A percentile compares a stretch with the other conserved stretches of the same genome.
Conservation (phyloP, 768 basidiomycete genomes). For the Multifurca ochricompacta region DNA sequence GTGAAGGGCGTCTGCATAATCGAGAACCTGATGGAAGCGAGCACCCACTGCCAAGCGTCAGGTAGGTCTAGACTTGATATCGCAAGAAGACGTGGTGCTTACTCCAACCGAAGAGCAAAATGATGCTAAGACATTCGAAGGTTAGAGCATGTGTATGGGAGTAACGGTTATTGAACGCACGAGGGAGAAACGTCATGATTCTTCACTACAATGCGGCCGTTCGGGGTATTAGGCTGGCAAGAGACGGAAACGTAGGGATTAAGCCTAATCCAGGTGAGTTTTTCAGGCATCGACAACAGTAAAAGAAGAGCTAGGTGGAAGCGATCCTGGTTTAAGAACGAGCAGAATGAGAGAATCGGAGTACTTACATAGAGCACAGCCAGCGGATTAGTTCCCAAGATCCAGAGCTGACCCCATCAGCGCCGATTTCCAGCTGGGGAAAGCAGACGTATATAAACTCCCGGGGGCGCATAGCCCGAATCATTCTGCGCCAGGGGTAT, state of each 20-base stretch:
- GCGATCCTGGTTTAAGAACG: not conserved
- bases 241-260: slow-evolving; percentile 19
- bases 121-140: slow-evolving; percentile 7
- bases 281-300: slow-evolving; percentile 1
- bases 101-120: slow-evolving; percentile 23
- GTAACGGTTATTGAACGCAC: slow-evolving; percentile 6
- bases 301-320: not conserved
- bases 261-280: slow-evolving; percentile 13
- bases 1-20: slow-evolving; percentile 8
- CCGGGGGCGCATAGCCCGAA: too few species aligned
- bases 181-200: slow-evolving; percentile 13
- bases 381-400: not conserved
- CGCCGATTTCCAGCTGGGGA: slow-evolving; percentile 4
- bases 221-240: not conserved
- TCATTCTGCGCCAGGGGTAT: too few species aligned
- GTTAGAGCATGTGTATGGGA: not conserved
- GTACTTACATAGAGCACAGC: not conserved
- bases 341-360: not conserved
- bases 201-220: slow-evolving; percentile 7
- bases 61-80: not conserved
- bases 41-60: slow-evolving; percentile 16
- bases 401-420: not conserved
- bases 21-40: slow-evolving; percentile 6
- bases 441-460: not conserved
- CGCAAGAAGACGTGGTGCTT: not conserved